Evolutionary conservation across 169 alveolate genomes (phyloP), one percentile per base, ranked within the genome.

Genomic region (Eimeria tenella): DNA sequence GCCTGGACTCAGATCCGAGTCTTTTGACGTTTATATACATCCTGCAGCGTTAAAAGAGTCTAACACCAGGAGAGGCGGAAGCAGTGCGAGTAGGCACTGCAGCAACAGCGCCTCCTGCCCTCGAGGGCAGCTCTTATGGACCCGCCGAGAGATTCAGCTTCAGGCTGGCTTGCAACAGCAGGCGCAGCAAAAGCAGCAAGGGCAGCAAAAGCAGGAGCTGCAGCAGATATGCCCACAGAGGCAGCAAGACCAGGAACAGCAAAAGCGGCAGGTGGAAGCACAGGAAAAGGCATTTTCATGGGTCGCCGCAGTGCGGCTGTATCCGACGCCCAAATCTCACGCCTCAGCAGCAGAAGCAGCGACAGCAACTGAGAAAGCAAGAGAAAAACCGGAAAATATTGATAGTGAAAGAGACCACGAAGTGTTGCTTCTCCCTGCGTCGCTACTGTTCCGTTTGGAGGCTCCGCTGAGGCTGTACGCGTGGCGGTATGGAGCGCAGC

Each of bases 381-480:
- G 42, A n/a, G 42, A 8, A 74, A 31, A 8, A 74, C 19, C 62
- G 31, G 84, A 50, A 21, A n/a, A 50, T 6, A 11, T n/a, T 13
- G 49, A 11, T 68, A 23, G 49, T 3, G 77, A 15, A 23, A 11
- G 49, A 17, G 31, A 15, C 31, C 42, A 15, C 11, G n/a, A 23
- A n/a, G 31, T n/a, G 49, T 10, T 68, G 77, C 49, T 68, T 15
- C 77, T 68, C n/a, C 77, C 77, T n/a, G 77, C 77, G 77, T 68
- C 77, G n/a, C 31, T 68, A 23, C 77, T 68, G 42, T 11, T 68
- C 77, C 77, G 77, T 7, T 7, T 68, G n/a, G 77, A 68, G 31
- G 77, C 77, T 68, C 77, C 77, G n/a, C n/a, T 68, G 13, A 68
- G 77, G 77, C 49, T n/a, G 4, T 1, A 68, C 13, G 77, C 49